These are phyloP conservation scores for Penicillium thymicola DNA, from an alignment of 2,329 filamentous ascomycete species.

Conservation along the genomic window DNA sequence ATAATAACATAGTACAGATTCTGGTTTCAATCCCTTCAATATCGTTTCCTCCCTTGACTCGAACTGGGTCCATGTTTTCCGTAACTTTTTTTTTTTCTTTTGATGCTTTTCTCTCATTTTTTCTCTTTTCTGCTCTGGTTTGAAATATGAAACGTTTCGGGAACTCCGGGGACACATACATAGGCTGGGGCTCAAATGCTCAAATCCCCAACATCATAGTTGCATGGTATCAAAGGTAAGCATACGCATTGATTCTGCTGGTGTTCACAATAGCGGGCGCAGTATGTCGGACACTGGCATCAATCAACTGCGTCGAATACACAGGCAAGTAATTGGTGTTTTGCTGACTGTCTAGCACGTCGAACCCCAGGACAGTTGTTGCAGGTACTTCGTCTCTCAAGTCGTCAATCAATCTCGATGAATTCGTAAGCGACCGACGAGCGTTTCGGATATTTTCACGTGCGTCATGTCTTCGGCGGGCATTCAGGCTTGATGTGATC, in stretches of 20 bases:
- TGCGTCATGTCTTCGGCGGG: neutral
- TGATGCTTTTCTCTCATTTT: neutral
- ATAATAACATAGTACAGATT: neutral
- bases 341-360: neutral
- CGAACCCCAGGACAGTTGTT: neutral
- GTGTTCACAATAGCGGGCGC: conserved; percentile 1
- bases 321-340: neutral
- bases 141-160: neutral
- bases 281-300: neutral
- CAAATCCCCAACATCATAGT: neutral
- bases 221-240: neutral
- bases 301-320: neutral
- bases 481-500: neutral
- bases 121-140: neutral
- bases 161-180: neutral
- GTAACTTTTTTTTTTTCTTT: neutral
- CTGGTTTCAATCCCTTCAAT: neutral
- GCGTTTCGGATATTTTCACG: neutral
- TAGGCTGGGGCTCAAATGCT: neutral
- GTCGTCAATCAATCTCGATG: neutral
- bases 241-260: neutral
- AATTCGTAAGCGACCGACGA: neutral
- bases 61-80: neutral
- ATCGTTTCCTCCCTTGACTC: neutral
- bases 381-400: neutral